Percentiles rank a stretch among this genome's conserved stretches.
phyloP scores from a whole-genome alignment of 2,329 filamentous ascomycete genomes.

The Cladobotryum mycophilum region DNA sequence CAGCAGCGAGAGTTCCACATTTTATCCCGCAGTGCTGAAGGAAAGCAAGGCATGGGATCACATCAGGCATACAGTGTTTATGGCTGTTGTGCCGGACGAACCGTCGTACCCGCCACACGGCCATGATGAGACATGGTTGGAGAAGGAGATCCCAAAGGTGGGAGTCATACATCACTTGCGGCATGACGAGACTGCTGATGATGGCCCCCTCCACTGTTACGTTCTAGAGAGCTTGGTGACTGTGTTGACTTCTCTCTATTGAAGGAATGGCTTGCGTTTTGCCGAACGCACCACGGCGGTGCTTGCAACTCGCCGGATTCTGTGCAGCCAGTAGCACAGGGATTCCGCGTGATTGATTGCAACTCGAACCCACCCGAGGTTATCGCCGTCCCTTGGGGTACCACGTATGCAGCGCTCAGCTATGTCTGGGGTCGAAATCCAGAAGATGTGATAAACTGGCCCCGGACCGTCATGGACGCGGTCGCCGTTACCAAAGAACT shows the following conservation, averaged over 20 bases:
- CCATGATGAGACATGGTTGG: constrained; percentile 5
- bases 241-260: neutral
- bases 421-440: constrained; percentile 33
- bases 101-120: neutral
- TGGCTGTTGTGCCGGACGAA: constrained; percentile 8
- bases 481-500: constrained; percentile 39
- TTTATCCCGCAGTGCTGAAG: constrained; percentile 1
- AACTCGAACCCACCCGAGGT: neutral
- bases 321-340: neutral
- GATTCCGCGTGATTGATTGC: constrained; percentile 6
- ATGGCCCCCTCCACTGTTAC: neutral
- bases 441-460: constrained; percentile 12
- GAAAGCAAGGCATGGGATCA: constrained; percentile 2
- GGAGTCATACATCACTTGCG: constrained; percentile 5
- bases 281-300: neutral
- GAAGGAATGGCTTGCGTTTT: constrained; percentile 6
- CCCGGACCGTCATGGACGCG: constrained; percentile 35
- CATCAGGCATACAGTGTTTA: constrained; percentile 5
- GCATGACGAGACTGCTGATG: neutral
- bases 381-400: neutral
- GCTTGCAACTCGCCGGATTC: neutral
- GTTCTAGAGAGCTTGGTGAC: neutral
- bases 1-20: constrained; percentile 7
- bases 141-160: constrained; percentile 8
- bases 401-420: constrained; percentile 35